phyloP scores from a whole-genome alignment of 192 early-diverging fungal species.

The Dimargaris verticillata region DNA sequence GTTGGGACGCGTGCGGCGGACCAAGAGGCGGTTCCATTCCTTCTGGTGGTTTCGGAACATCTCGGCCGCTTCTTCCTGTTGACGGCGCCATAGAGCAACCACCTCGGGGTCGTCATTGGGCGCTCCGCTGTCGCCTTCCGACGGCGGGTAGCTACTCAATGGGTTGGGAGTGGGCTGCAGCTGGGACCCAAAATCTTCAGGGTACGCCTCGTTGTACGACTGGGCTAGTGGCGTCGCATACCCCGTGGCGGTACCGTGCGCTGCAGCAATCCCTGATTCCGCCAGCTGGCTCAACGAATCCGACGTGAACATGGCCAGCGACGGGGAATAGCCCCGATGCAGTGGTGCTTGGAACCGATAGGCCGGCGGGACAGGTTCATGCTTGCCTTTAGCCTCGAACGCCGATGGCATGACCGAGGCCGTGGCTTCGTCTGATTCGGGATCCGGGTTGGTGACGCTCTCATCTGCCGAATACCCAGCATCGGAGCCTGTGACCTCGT shows the following conservation, averaged over 20 bases:
- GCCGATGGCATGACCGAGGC: background rate
- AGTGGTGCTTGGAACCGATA: background rate
- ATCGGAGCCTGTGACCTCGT: background rate
- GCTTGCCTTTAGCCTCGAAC: background rate
- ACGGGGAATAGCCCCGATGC: background rate
- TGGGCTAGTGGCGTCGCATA: background rate
- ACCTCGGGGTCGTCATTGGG: conserved; percentile 6
- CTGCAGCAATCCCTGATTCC: background rate
- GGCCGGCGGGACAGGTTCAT: background rate
- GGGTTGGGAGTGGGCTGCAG: background rate
- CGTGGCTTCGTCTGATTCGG: background rate
- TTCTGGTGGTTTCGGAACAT: background rate
- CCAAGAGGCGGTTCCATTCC: background rate
- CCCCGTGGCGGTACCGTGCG: no score
- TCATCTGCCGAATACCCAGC: conserved; percentile 5
- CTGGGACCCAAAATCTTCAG: background rate
- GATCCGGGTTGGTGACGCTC: background rate
- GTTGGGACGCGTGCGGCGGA: background rate
- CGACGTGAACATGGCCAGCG: background rate
- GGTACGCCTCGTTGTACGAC: background rate
- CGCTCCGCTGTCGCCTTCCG: background rate
- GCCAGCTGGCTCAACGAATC: background rate
- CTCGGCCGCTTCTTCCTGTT: conserved; percentile 5
- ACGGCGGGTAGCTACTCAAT: background rate
- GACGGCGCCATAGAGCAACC: background rate